A percentile compares a stretch with the other conserved stretches of the same genome.
Conservation (phyloP, 345 rosid species). For the Rhodamnia argentea region DNA sequence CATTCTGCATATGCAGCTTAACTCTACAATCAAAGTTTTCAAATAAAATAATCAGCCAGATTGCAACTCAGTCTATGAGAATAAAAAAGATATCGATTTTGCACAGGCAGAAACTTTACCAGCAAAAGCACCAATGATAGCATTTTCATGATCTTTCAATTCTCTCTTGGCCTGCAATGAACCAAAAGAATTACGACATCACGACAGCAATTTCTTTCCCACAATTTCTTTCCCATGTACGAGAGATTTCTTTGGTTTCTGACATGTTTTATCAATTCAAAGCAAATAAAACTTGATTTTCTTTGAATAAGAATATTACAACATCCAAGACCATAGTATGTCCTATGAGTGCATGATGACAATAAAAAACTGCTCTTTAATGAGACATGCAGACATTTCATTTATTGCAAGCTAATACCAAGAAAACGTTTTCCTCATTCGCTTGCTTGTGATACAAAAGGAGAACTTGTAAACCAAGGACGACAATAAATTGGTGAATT, state of each 20-base stretch:
- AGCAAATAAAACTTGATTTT: neutral
- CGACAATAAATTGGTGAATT: neutral
- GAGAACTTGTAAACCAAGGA: neutral
- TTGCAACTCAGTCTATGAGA: neutral
- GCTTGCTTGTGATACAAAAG: neutral
- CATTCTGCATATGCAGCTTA: neutral
- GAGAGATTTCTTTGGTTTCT: neutral
- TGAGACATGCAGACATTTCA: neutral
- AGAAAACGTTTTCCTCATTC: neutral
- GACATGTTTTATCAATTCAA: neutral
- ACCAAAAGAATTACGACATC: neutral
- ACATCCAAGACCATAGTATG: neutral
- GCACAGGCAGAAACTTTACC: constrained; percentile 3
- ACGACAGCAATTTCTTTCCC: neutral
- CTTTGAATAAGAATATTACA: neutral
- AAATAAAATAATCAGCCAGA: neutral
- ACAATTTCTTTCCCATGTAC: neutral
- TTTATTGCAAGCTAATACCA: neutral
- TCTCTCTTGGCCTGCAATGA: constrained; percentile 58
- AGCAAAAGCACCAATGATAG: constrained; percentile 82
- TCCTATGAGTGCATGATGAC: neutral
- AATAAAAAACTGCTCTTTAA: neutral
- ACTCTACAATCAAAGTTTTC: neutral
- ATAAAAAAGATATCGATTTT: neutral
- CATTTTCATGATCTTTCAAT: constrained; percentile 88